Evolutionary conservation across 306 rosid species (phyloP), one percentile per base, ranked within the genome.

Genomic region (Glycine latifolia): DNA sequence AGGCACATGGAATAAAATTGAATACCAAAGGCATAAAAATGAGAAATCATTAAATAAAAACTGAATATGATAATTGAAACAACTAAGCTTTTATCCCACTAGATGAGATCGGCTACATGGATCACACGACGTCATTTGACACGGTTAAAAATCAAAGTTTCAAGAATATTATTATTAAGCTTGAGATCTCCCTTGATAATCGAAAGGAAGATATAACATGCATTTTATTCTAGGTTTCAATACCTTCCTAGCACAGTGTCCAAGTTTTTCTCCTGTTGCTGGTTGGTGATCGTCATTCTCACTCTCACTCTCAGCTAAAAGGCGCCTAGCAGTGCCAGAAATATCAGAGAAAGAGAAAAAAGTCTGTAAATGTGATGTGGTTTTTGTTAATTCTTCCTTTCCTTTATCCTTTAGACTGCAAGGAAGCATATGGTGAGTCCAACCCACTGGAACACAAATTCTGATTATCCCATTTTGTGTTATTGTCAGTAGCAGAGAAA

Each of bases 401-500:
- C 54, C 80, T 37, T 10, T 56, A 14, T 78, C 67, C 6, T 69
- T 9, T 0, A 69, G 86, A 13, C 31, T 67, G 71, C 99, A 95
- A 10, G 99, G 99, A 39, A 95, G 94, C 90, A 87, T 76, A 53
- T 95, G 91, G 17, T 14, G 74, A 10, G 83, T 81, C 79, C 84
- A 39, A 43, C 67, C 20, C 82, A 2, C 33, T 0, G 83, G 66
- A 49, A 89, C 88, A 70, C 99, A 95, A 33, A 91, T 75, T 87
- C 89, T 93, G 56, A 87, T 71, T 11, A 95, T 90, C 62, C 84
- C 54, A 59, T 88, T 90, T 67, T 91, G 97, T 35, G 86, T 80
- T n/a, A 95, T 92, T 12, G 99, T 87, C 84, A 95, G 90, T 16
- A 95, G 87, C 81, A 95, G 89, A n/a, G 99, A 95, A 54, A 95